Conservation (phyloP, 441 rosid species). For the Croton laevigatus region DNA sequence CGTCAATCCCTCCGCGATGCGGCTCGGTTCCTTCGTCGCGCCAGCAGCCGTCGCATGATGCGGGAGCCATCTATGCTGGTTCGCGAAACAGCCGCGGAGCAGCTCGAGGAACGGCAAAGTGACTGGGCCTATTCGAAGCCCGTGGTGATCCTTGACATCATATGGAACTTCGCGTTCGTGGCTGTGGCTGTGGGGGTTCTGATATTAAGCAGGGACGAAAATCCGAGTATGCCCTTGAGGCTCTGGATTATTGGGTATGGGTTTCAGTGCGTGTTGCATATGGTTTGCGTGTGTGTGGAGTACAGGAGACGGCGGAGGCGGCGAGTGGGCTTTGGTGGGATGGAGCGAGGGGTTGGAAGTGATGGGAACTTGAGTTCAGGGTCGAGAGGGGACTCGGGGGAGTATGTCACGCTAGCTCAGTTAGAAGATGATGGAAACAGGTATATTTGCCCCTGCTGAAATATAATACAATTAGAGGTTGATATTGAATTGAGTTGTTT, state of each 20-base stretch:
- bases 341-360: slow-evolving; percentile 37
- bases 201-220: slow-evolving; percentile 63
- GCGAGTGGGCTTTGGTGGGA: slow-evolving; percentile 28
- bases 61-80: slow-evolving; percentile 95
- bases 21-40: slow-evolving; percentile 79
- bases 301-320: slow-evolving; percentile 66
- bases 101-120: slow-evolving; percentile 95
- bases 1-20: slow-evolving; percentile 79
- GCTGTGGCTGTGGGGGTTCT: slow-evolving; percentile 66
- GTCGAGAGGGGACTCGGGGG: slow-evolving; percentile 53
- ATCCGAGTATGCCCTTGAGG: slow-evolving; percentile 68
- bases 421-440: slow-evolving; percentile 61
- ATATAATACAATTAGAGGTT: neutral
- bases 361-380: slow-evolving; percentile 43
- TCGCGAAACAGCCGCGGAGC: slow-evolving; percentile 94
- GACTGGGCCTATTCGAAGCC: slow-evolving; percentile 99
- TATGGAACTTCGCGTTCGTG: slow-evolving; percentile 89
- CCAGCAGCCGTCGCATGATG: slow-evolving; percentile 92
- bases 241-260: slow-evolving; percentile 84
- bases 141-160: slow-evolving; percentile 80
- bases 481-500: slow-evolving; percentile 2
- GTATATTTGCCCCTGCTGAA: slow-evolving; percentile 26
- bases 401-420: slow-evolving; percentile 56
- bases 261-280: slow-evolving; percentile 77
- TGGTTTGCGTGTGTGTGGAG: slow-evolving; percentile 80